Conservation (phyloP, 2,329 filamentous ascomycete genomes). For the Rutstroemia sydowiana region DNA sequence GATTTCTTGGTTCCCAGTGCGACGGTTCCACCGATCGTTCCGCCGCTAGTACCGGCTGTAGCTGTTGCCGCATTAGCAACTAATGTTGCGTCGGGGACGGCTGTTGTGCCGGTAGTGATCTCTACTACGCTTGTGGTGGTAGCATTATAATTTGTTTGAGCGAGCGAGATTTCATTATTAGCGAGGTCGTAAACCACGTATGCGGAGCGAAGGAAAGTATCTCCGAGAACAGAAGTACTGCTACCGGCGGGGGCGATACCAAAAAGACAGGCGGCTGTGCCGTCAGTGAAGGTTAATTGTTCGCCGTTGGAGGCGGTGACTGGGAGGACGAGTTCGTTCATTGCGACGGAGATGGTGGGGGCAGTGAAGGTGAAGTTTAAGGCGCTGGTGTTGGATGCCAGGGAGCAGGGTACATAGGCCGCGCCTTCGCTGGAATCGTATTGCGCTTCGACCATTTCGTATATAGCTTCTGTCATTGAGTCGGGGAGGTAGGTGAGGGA, state of each 20-base stretch:
- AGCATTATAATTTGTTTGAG: slow-evolving; percentile 57
- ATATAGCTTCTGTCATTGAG: slow-evolving; percentile 46
- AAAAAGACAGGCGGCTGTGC: slow-evolving; percentile 54
- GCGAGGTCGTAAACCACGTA: slow-evolving; percentile 70
- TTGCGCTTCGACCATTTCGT: slow-evolving; percentile 48
- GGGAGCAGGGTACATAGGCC: slow-evolving; percentile 55
- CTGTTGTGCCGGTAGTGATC: slow-evolving; percentile 42
- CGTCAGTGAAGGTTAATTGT: slow-evolving; percentile 45
- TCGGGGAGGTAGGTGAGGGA: slow-evolving; percentile 61
- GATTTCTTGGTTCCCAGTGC: slow-evolving; percentile 14
- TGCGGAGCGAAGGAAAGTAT: slow-evolving; percentile 67
- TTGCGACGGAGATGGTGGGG: slow-evolving; percentile 45
- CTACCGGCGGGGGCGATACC: slow-evolving; percentile 53
- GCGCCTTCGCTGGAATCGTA: slow-evolving; percentile 46
- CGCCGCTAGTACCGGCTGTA: slow-evolving; percentile 27
- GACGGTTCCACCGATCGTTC: slow-evolving; percentile 11
- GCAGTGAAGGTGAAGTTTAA: slow-evolving; percentile 49
- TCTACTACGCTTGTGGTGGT: slow-evolving; percentile 44
- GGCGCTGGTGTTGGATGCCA: slow-evolving; percentile 35
- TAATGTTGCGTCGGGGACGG: slow-evolving; percentile 47
- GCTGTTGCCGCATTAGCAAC: slow-evolving; percentile 44
- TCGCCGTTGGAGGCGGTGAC: slow-evolving; percentile 37
- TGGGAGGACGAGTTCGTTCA: slow-evolving; percentile 54
- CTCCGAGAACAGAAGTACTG: slow-evolving; percentile 57
- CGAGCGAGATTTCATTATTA: slow-evolving; percentile 65